Base-by-base conservation (phyloP, 352 stramenopile species). In the Phytopythium ostracodes region DNA sequence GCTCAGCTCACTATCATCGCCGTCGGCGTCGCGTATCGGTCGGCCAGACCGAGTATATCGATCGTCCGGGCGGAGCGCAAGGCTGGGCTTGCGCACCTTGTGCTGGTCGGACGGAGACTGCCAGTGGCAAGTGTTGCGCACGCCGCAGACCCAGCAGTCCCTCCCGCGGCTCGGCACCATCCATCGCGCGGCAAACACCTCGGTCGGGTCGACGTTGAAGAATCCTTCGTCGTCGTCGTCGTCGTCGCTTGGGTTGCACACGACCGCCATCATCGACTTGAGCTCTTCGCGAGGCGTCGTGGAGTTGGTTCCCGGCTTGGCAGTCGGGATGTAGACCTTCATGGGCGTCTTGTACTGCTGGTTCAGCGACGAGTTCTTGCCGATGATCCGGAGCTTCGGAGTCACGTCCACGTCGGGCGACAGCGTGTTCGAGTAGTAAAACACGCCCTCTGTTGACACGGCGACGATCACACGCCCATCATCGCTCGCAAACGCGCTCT, bases 71-170 rank as follows among this genome's bases (percentile, higher is more conserved):
- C 52, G 25, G 24, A 29, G 2, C 35, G 20, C 55, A 57, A 47
- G 25, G n/a, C 57, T 55, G 27, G 42, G 44, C 43, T 66, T 70
- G 7, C 38, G 54, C 52, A 49, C 54, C 7, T 54, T 60, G 52
- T 82, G 77, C n/a, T 68, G 69, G 40, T 82, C 73, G 12, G 72
- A 62, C 20, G 72, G 66, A 10, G 63, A 65, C 55, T 70, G 62
- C 84, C 84, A 93, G 44, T 93, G 84, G 11, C 70, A 74, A 15
- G 87, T 71, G 49, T 91, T 91, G 53, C 83, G 80, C 4, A 91
- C 80, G 40, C 80, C 81, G 58, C 84, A 93, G 14, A 93, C 84
- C 84, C 84, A 93, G 62, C 84, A 93, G 46, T 81, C 72, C 4
- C 68, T 46, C 0, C 77, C 71, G 35, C 57, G 68, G 60, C 75